Evolutionary conservation across 1,284 basidiomycete genomes (phyloP), one percentile per base, ranked within the genome.

Genomic region (Somion occarium): DNA sequence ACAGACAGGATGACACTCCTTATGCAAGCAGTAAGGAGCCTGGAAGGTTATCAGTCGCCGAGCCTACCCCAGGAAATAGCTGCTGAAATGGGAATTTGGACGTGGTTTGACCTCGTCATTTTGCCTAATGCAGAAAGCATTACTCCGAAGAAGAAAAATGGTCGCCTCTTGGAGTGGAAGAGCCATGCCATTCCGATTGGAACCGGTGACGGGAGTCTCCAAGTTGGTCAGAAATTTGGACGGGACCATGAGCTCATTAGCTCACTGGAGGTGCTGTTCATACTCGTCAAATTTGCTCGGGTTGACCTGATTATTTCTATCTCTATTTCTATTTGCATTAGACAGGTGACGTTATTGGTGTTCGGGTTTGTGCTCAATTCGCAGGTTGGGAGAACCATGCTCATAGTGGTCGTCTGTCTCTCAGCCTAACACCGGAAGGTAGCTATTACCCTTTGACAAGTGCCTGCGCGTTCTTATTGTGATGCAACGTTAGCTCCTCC

Each of bases 281-380:
- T 42, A n/a, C 18, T 42, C 39, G 7, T 18, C 39, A 18, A n/a
- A 7, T 42, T 9, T 42, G 15, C 20, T 42, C n/a, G n/a, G 39
- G 9, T 34, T 7, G 15, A 34, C 7, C 30, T 34, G 30, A 9
- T 5, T 42, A 9, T 23, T 7, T 26, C 20, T 18, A 45, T 45
- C 24, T 18, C 19, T n/a, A n/a, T n/a, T n/a, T n/a, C n/a, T 9
- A 37, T 37, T 37, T 11, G 34, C n/a, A 11, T 9, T 22, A 42
- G 39, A 9, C 18, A 9, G 44, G 44, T 11, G 44, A 45, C 25
- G 23, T 45, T 23, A 25, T 45, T 23, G 24, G 5, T 22, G 44
- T 45, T 22, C 45, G 45, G 5, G 45, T 47, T 15, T 47, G 45
- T 20, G 45, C 45, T 12, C 45, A 38, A 38, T 47, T 47, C 25